These are phyloP conservation scores for Yarrowia galli DNA, from an alignment of 1,139 yeast species.

Conservation along the genomic window DNA sequence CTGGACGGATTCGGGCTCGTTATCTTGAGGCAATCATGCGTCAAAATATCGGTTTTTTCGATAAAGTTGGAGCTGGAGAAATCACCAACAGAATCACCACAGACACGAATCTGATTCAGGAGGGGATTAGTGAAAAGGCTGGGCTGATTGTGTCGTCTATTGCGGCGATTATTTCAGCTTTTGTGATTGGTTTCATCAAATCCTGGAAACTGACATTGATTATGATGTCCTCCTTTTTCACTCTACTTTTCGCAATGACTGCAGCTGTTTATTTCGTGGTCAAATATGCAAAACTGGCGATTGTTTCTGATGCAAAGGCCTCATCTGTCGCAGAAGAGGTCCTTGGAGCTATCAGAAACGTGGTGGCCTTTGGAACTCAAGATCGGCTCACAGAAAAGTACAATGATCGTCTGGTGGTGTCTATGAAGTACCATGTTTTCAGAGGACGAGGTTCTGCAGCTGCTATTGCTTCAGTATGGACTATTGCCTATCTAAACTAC, in stretches of 20 bases:
- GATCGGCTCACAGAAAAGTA: conserved; percentile 50
- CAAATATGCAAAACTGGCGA: conserved; percentile 48
- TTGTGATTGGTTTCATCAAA: conserved; percentile 53
- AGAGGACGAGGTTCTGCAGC: conserved; percentile 50
- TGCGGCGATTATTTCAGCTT: conserved; percentile 54
- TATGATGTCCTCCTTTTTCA: conserved; percentile 51
- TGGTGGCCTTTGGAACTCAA: conserved; percentile 57
- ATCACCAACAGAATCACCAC: conserved; percentile 56
- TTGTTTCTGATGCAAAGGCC: conserved; percentile 51
- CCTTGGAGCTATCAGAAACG: conserved; percentile 53
- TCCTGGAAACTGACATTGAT: conserved; percentile 55
- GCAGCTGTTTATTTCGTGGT: conserved; percentile 49
- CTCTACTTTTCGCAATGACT: conserved; percentile 48
- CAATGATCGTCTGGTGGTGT: conserved; percentile 48
- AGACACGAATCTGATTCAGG: conserved; percentile 55
- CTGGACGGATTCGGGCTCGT: conserved; percentile 54
- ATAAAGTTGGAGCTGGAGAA: conserved; percentile 56
- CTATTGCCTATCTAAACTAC: conserved; percentile 50
- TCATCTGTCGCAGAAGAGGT: conserved; percentile 56
- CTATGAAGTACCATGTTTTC: conserved; percentile 47
- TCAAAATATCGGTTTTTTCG: conserved; percentile 57
- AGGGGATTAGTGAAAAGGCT: conserved; percentile 57
- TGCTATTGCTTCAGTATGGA: conserved; percentile 53
- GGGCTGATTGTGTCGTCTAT: conserved; percentile 53
- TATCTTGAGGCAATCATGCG: conserved; percentile 53